Evolutionary conservation across 192 early-diverging fungal species (phyloP).

Genomic region (Spizellomyces punctatus): DNA sequence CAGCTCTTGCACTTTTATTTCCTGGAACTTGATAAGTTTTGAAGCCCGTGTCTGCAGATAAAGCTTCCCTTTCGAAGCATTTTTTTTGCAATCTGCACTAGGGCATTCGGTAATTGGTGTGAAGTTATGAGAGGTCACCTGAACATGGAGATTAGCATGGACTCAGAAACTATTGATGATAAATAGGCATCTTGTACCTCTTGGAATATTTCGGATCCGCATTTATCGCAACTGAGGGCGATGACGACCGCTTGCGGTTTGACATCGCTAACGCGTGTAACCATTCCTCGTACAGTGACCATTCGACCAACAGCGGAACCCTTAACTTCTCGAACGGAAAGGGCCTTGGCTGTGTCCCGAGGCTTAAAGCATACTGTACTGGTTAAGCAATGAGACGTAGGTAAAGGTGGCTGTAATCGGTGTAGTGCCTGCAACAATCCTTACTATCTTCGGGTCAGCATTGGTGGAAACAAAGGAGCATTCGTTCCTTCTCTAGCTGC

Average conservation of each 20-base stretch:
- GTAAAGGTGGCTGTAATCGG: background rate
- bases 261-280: constrained; percentile 92
- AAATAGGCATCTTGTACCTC: constrained; percentile 56
- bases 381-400: background rate
- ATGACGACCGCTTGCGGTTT: constrained; percentile 87
- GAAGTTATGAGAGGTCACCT: constrained; percentile 51
- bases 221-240: constrained; percentile 91
- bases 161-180: background rate
- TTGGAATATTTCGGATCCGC: constrained; percentile 95
- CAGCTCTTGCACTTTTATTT: constrained; percentile 95
- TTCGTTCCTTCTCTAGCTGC: constrained; percentile 27
- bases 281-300: constrained; percentile 88
- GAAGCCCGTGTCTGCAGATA: constrained; percentile 89
- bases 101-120: constrained; percentile 82
- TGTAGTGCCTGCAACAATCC: constrained; percentile 25
- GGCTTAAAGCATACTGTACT: constrained; percentile 84
- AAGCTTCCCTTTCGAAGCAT: constrained; percentile 79
- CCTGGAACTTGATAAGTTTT: constrained; percentile 94
- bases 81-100: constrained; percentile 76
- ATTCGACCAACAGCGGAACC: constrained; percentile 79
- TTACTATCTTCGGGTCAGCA: constrained; percentile 86
- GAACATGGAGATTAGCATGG: constrained; percentile 13
- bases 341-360: constrained; percentile 50
- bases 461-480: constrained; percentile 68
- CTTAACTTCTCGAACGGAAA: constrained; percentile 87